Evolutionary conservation across 2,329 filamentous ascomycete genomes (phyloP).

Genomic region (Cercospora sp.): DNA sequence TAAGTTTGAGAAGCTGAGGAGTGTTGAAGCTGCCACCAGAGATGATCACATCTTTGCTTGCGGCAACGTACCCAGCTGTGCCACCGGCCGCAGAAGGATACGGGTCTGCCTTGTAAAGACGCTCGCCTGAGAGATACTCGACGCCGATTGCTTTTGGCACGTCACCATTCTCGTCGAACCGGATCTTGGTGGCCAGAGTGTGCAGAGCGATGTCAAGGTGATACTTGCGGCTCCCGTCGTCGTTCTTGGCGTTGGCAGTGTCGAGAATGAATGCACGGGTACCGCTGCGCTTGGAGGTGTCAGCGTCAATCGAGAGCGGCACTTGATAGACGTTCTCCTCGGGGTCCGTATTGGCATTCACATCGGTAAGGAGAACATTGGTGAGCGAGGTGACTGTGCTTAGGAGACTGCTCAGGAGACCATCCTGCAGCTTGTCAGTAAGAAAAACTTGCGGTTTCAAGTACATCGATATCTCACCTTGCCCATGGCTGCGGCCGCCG

Average conservation of each 20-base stretch:
- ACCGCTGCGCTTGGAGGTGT: constrained; percentile 48
- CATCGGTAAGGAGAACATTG: constrained; percentile 29
- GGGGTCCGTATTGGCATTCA: constrained; percentile 55
- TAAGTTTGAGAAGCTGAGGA: constrained; percentile 65
- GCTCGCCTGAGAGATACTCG: constrained; percentile 45
- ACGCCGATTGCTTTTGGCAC: constrained; percentile 43
- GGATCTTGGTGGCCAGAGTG: constrained; percentile 65
- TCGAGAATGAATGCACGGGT: constrained; percentile 58
- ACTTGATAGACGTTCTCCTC: constrained; percentile 58
- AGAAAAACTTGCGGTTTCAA: constrained; percentile 24
- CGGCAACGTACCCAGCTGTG: constrained; percentile 44
- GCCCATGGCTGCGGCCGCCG: constrained; percentile 56
- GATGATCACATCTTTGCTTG: constrained; percentile 50
- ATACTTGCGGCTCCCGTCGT: constrained; percentile 56
- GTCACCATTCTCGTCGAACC: constrained; percentile 62
- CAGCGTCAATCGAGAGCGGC: constrained; percentile 45
- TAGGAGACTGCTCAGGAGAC: constrained; percentile 33
- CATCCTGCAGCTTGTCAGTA: constrained; percentile 45
- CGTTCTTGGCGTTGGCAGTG: constrained; percentile 51
- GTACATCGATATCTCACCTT: constrained; percentile 47
- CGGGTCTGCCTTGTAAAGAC: constrained; percentile 46
- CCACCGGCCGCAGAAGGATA: constrained; percentile 36
- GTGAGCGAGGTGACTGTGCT: constrained; percentile 23
- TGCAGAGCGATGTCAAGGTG: constrained; percentile 61
- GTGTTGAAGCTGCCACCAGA: constrained; percentile 61